These are phyloP conservation scores for Aspergillus intermedius DNA, from an alignment of 2,329 filamentous ascomycete genomes.

Conservation along the genomic window DNA sequence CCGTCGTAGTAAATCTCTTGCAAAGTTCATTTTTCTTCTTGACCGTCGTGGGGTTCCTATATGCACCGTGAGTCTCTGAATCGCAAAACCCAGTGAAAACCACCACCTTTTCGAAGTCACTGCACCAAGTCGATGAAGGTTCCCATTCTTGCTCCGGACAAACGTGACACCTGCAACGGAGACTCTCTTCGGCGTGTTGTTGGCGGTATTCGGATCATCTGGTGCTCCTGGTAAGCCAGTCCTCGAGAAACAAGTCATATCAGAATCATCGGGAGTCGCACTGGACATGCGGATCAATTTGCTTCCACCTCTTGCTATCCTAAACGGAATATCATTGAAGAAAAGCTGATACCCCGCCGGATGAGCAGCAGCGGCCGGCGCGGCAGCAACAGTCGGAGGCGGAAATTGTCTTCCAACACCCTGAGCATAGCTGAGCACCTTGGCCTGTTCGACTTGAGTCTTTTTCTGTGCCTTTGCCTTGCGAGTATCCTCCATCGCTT, in stretches of 20 bases:
- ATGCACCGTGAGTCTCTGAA: conserved; percentile 11
- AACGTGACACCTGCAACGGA: conserved; percentile 73
- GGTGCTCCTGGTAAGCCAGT: conserved; percentile 40
- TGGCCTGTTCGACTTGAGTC: conserved; percentile 46
- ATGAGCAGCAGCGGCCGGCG: conserved; percentile 16
- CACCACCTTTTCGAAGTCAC: conserved; percentile 67
- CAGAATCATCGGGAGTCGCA: conserved; percentile 39
- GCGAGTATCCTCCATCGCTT: conserved; percentile 65
- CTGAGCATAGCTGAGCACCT: conserved; percentile 36
- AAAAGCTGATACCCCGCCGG: conserved; percentile 55
- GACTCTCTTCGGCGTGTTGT: conserved; percentile 66
- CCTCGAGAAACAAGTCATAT: conserved; percentile 9
- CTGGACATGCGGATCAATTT: conserved; percentile 70
- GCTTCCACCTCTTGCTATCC: conserved; percentile 68
- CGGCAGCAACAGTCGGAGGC: conserved; percentile 13
- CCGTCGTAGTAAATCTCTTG: conserved; percentile 55
- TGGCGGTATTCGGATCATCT: conserved; percentile 55
- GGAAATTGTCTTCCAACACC: conserved; percentile 17
- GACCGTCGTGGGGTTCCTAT: conserved; percentile 41
- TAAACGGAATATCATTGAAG: conserved; percentile 67
- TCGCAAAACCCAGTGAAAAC: conserved; percentile 22
- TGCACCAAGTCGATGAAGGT: conserved; percentile 70
- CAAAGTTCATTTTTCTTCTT: conserved; percentile 69
- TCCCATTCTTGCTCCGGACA: conserved; percentile 78
- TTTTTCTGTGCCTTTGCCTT: conserved; percentile 47